Base-by-base conservation (phyloP, 192 early-diverging fungal species). In the Polychytrium aggregatum region DNA sequence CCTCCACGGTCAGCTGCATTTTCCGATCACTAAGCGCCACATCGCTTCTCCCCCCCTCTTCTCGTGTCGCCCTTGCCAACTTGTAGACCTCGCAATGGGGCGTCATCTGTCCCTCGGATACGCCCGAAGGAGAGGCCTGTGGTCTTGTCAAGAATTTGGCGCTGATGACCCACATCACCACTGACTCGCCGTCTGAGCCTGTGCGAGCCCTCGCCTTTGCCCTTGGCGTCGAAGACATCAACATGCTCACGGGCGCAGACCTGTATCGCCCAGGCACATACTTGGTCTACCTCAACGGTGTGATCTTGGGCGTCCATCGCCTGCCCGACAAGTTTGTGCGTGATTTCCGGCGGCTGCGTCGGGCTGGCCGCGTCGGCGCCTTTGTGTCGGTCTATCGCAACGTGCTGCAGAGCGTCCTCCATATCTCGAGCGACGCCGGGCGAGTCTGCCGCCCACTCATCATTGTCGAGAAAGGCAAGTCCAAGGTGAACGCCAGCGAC, bases 151-250 rank as follows among this genome's bases (percentile, higher is more conserved):
- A 95, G 71, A 97, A 97, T 49, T 70, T 97, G 72, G 94, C 94
- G 4, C 71, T 97, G 27, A 93, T 97, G 91, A 92, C 91, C 4
- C 94, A 97, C 67, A 97, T 97, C 66, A 97, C 94, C 2, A 92
- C 89, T 3, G 89, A 93, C 56, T 79, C 83, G 91, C 92, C 47
- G 91, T 93, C 37, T 54, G 72, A 66, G 16, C 82, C 85, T 1
- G 76, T 97, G 10, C 59, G 72, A 27, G 67, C 79, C 38, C 72
- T 95, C 13, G 78, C 82, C 0, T 94, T 82, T 70, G 74, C 82
- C 36, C 72, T 98, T 11, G 94, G 94, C 44, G 85, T 90, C 26
- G 88, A 94, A 71, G 94, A 98, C 62, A 72, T 92, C 16, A 87
- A 87, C 51, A 47, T 94, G 48, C 52, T 95, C 26, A 86, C 86